phyloP scores from a whole-genome alignment of 441 rosid genomes.

The Mallotus repandus region DNA sequence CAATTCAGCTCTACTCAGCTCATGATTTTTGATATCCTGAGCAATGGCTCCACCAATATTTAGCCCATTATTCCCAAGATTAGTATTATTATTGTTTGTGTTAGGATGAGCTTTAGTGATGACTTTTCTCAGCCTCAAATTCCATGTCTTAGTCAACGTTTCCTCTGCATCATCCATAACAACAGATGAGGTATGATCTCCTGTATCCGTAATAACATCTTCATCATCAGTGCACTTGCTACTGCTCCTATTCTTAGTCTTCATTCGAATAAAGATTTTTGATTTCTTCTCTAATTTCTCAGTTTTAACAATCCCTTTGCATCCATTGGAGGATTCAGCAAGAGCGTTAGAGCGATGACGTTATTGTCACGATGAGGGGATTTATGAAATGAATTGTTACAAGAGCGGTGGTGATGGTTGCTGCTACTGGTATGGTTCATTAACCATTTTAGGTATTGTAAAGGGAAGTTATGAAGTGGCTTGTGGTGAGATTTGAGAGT shows the following conservation, averaged over 20 bases:
- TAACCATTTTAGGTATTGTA: constrained; percentile 64
- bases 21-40: constrained; percentile 33
- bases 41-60: constrained; percentile 32
- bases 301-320: constrained; percentile 4
- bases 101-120: constrained; percentile 21
- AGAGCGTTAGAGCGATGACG: not conserved
- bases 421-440: constrained; percentile 40
- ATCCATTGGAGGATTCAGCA: constrained; percentile 13
- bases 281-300: constrained; percentile 35
- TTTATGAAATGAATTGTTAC: constrained; percentile 36
- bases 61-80: not conserved
- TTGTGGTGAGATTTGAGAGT: constrained; percentile 44
- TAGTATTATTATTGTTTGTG: not conserved
- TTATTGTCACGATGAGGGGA: constrained; percentile 34
- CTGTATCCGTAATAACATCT: constrained; percentile 21
- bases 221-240: constrained; percentile 19
- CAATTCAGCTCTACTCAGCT: constrained; percentile 23
- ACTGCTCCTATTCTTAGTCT: constrained; percentile 26
- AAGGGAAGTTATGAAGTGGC: constrained; percentile 65
- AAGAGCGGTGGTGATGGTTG: constrained; percentile 37
- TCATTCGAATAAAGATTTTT: constrained; percentile 50
- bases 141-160: constrained; percentile 53
- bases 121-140: constrained; percentile 52
- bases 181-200: constrained; percentile 38
- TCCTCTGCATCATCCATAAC: constrained; percentile 38